These are phyloP conservation scores for Globomyces pollinis-pini DNA, from an alignment of 192 early-diverging fungal species.

Conservation along the genomic window DNA sequence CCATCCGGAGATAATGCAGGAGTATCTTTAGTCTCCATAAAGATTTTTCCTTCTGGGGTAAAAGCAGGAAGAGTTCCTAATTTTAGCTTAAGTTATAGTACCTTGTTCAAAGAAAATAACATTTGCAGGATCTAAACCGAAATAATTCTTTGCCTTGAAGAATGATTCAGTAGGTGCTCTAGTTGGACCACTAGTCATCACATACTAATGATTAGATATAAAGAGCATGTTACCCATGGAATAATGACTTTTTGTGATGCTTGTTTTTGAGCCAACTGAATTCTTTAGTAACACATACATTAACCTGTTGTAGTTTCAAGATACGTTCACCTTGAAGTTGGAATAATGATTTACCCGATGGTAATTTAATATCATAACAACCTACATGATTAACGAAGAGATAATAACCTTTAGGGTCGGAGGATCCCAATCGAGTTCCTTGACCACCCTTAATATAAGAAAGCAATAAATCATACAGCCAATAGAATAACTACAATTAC, in stretches of 20 bases:
- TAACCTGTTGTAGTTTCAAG: slow-evolving; percentile 66
- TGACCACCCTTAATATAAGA: slow-evolving; percentile 38
- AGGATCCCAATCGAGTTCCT: slow-evolving; percentile 13
- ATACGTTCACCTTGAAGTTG: slow-evolving; percentile 94
- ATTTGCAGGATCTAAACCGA: slow-evolving; percentile 78
- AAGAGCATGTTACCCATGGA: too few species aligned
- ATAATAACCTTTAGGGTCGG: slow-evolving; percentile 35
- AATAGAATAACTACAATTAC: slow-evolving; percentile 96
- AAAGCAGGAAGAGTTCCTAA: slow-evolving; percentile 91
- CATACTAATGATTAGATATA: too few species aligned
- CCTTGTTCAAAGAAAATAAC: slow-evolving; percentile 96
- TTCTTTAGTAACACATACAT: slow-evolving; percentile 7
- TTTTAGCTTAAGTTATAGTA: slow-evolving; percentile 29
- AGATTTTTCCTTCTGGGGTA: slow-evolving; percentile 83
- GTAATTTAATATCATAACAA: slow-evolving; percentile 89
- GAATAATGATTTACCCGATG: slow-evolving; percentile 83
- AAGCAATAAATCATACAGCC: slow-evolving; percentile 44
- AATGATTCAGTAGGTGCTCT: slow-evolving; percentile 63
- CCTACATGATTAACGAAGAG: slow-evolving; percentile 91
- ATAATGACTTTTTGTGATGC: slow-evolving; percentile 56
- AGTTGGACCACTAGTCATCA: slow-evolving; percentile 98
- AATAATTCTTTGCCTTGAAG: slow-evolving; percentile 77
- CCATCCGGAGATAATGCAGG: slow-evolving; percentile 59
- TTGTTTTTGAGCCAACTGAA: slow-evolving; percentile 9
- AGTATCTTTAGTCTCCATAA: slow-evolving; percentile 69